A percentile compares a stretch with the other conserved stretches of the same genome.
Conservation (phyloP, 306 rosid genomes). For the Dryas alaskensis region DNA sequence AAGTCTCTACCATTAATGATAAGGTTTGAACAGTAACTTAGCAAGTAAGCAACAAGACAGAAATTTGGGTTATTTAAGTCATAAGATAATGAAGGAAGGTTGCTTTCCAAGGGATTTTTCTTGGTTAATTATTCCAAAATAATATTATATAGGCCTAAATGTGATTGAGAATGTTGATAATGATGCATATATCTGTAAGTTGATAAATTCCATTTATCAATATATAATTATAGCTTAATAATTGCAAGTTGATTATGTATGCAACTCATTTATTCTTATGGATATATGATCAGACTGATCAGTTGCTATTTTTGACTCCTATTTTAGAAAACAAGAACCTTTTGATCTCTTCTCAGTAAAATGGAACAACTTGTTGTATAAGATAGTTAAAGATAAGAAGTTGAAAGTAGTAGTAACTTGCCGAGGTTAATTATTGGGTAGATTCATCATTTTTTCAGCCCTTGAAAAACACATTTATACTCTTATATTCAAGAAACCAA, state of each 20-base stretch:
- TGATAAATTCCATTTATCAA: background rate
- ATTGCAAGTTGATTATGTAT: background rate
- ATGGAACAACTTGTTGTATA: background rate
- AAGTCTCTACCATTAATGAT: conserved; percentile 25
- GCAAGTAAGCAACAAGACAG: conserved; percentile 27
- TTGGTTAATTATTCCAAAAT: background rate
- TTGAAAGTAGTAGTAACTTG: background rate
- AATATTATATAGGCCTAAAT: background rate
- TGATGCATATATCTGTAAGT: conserved; percentile 1
- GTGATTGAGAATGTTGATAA: conserved; percentile 6
- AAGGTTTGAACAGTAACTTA: conserved; percentile 42
- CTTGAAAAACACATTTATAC: background rate
- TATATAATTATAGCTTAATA: background rate
- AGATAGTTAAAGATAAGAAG: background rate
- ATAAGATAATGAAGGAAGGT: background rate
- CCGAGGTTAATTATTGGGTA: too few relatives aligned
- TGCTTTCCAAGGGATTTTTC: conserved; percentile 14
- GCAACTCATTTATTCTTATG: background rate
- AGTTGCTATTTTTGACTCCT: conserved; percentile 24
- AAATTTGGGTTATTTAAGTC: conserved; percentile 7
- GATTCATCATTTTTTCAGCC: background rate
- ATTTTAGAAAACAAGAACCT: conserved; percentile 10
- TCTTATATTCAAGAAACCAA: background rate
- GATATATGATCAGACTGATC: too few relatives aligned
- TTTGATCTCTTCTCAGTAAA: background rate